phyloP scores from a whole-genome alignment of 2,329 filamentous ascomycete species.

The Arthrobotrys iridis region DNA sequence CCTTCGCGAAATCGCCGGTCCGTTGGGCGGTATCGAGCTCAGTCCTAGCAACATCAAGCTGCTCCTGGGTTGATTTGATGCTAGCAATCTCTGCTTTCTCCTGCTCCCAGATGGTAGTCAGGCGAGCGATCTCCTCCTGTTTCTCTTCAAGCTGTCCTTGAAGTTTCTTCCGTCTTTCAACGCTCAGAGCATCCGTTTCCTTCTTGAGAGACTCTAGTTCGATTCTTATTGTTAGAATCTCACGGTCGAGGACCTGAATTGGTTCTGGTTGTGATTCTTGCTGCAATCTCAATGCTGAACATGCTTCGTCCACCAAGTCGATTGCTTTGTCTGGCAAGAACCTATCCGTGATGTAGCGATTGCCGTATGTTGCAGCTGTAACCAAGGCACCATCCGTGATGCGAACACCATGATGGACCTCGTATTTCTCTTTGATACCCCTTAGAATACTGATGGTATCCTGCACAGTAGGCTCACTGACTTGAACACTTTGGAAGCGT shows the following conservation, averaged over 20 bases:
- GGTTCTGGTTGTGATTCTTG: conserved; percentile 97
- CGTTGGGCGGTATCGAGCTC: conserved; percentile 89
- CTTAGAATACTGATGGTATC: conserved; percentile 95
- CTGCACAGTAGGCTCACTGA: conserved; percentile 89
- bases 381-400: conserved; percentile 94
- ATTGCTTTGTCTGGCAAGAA: conserved; percentile 98
- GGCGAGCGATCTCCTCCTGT: conserved; percentile 76
- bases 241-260: conserved; percentile 89
- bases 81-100: conserved; percentile 85
- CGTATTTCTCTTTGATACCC: conserved; percentile 95
- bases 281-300: conserved; percentile 86
- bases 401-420: conserved; percentile 94
- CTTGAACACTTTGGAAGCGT: conserved; percentile 91
- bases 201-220: conserved; percentile 94
- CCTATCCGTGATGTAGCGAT: conserved; percentile 94
- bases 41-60: conserved; percentile 84
- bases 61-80: conserved; percentile 85
- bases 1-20: conserved; percentile 85
- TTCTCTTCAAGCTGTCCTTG: conserved; percentile 79
- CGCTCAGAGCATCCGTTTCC: conserved; percentile 88
- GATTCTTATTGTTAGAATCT: conserved; percentile 97
- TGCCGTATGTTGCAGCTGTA: conserved; percentile 88
- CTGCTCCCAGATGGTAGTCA: conserved; percentile 88
- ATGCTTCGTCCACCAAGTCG: conserved; percentile 94
- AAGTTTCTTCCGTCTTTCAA: conserved; percentile 85